A percentile compares a stretch with the other conserved stretches of the same genome.
Evolutionary conservation across 495 filamentous ascomycete species (phyloP).

Genomic region (Aspergillus ellipticus): DNA sequence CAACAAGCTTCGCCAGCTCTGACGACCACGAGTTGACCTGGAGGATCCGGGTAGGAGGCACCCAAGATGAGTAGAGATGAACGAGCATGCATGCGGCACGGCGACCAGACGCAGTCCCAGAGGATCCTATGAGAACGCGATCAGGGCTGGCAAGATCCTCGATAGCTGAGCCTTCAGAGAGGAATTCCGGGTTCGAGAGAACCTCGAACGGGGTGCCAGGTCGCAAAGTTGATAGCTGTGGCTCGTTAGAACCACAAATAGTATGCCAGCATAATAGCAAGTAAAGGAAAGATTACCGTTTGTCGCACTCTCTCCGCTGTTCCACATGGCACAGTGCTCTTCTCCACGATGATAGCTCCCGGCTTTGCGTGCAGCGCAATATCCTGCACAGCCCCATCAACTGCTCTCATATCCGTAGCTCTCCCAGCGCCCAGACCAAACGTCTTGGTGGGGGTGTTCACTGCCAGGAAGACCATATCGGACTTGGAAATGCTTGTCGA

Average conservation of each 20-base stretch:
- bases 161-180: conserved; percentile 76
- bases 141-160: conserved; percentile 68
- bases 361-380: conserved; percentile 63
- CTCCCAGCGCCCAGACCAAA: conserved; percentile 65
- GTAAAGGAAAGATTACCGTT: conserved; percentile 59
- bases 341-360: conserved; percentile 77
- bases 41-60: conserved; percentile 60
- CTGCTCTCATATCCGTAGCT: conserved; percentile 67
- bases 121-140: conserved; percentile 73
- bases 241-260: background rate
- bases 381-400: conserved; percentile 65
- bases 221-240: conserved; percentile 46
- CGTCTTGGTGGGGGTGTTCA: conserved; percentile 78
- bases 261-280: too few species aligned
- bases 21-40: conserved; percentile 76
- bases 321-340: conserved; percentile 76
- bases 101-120: conserved; percentile 50
- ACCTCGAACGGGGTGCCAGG: conserved; percentile 67
- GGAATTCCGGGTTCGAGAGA: conserved; percentile 80
- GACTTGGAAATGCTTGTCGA: conserved; percentile 58
- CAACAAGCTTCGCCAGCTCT: conserved; percentile 74
- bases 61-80: conserved; percentile 68
- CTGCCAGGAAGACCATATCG: conserved; percentile 73
- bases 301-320: conserved; percentile 69
- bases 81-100: conserved; percentile 61